Evolutionary conservation across 2,329 filamentous ascomycete species (phyloP), one percentile per base, ranked within the genome.

Genomic region (Cladosporium austrohemisphaericum): DNA sequence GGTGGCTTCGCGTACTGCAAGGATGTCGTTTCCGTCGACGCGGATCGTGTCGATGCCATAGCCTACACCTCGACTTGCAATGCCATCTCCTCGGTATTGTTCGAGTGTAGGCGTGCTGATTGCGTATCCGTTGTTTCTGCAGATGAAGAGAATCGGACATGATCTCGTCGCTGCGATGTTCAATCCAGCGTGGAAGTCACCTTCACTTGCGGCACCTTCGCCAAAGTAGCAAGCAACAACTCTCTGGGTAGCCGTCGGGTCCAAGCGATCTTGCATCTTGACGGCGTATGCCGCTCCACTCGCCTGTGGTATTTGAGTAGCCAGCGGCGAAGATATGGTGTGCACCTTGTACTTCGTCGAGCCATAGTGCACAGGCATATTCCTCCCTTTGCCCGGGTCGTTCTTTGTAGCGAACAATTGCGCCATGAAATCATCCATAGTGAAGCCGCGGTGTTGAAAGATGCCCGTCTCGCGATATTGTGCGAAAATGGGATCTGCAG

Each of bases 351-450:
- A 75, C 55, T 88, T 83, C 50, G 77, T 81, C 67, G 86, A 90
- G 38, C 91, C 91, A 63, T 97, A 98, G 70, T 98, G 93, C 11
- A 97, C 88, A 1, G 93, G 93, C 93, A 98, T 98, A 62, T 95
- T 97, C 55, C 92, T 82, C 1, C 91, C 93, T 52, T 77, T 79
- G 1, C 92, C 91, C 1, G 76, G 69, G 60, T 98, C 93, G 55
- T 88, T 80, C 48, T 75, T 79, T 64, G 95, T 97, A 16, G 91
- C 83, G 71, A 97, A 96, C 7, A 98, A 72, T 67, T 98, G 93
- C 60, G 82, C 86, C 93, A 98, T 97, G 64, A 97, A 97, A 52
- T 97, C 83, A 40, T 84, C 82, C 37, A 94, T 76, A 0, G 82
- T 87, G 66, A 92, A 96, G 3, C 93, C 93, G 29, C 93, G 82